phyloP scores from a whole-genome alignment of 2,329 filamentous ascomycete genomes.

The Fusarium nanum region DNA sequence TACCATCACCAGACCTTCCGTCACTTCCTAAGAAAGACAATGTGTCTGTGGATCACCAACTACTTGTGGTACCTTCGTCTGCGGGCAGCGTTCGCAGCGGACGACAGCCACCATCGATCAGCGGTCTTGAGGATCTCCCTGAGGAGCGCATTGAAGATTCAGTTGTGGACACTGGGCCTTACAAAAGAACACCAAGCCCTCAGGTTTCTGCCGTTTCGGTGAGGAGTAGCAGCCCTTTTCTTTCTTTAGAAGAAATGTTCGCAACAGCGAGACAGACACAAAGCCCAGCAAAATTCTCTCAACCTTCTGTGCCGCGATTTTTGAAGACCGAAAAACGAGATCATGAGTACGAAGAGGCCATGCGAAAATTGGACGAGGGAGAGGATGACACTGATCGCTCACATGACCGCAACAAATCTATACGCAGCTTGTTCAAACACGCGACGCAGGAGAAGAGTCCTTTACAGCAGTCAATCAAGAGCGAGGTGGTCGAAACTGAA shows the following conservation, averaged over 20 bases:
- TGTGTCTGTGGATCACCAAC: conserved; percentile 11
- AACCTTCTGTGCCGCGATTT: conserved; percentile 43
- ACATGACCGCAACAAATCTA: conserved; percentile 42
- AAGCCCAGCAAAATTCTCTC: conserved; percentile 48
- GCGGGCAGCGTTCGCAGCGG: conserved; percentile 60
- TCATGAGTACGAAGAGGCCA: conserved; percentile 58
- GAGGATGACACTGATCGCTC: conserved; percentile 47
- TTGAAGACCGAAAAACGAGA: conserved; percentile 47
- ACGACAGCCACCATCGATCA: conserved; percentile 61
- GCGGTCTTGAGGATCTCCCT: conserved; percentile 49
- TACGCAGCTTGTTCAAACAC: conserved; percentile 49
- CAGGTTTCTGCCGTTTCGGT: conserved; percentile 37
- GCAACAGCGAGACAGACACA: conserved; percentile 55
- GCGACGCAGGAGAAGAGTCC: conserved; percentile 44
- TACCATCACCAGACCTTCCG: conserved; percentile 30
- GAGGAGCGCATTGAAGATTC: conserved; percentile 39
- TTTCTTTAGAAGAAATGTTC: conserved; percentile 55
- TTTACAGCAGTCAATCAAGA: conserved; percentile 9
- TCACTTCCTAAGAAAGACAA: conserved; percentile 19
- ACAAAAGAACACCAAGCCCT: conserved; percentile 27
- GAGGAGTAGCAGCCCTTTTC: conserved; percentile 51
- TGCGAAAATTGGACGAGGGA: conserved; percentile 56
- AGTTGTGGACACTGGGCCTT: conserved; percentile 29
- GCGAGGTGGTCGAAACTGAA: conserved; percentile 9
- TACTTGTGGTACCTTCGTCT: conserved; percentile 34